Conservation (phyloP, 345 rosid species). For the Linum lewisii region DNA sequence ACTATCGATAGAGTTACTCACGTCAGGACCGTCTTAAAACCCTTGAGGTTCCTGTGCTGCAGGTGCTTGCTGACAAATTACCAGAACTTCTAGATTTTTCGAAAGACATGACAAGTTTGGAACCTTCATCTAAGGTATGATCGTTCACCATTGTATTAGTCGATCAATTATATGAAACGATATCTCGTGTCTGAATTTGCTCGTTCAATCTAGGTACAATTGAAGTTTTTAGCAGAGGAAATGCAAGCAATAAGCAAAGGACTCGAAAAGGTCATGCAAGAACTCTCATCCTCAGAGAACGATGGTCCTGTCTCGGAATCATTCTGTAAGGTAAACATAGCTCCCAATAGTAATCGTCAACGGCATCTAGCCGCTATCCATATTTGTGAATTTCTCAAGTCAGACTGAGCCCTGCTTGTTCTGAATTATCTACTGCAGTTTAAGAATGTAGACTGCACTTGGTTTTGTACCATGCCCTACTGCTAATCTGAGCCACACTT, state of each 20-base stretch:
- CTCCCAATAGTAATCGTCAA: too few species aligned
- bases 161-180: background rate
- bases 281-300: constrained; percentile 66
- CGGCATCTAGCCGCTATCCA: too few species aligned
- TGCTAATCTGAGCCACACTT: background rate
- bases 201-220: constrained; percentile 53
- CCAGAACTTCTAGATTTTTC: constrained; percentile 82
- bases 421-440: background rate
- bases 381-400: too few species aligned
- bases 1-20: too few species aligned
- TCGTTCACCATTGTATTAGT: background rate
- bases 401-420: too few species aligned
- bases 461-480: background rate
- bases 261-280: constrained; percentile 83
- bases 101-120: constrained; percentile 52
- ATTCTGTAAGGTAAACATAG: constrained; percentile 61
- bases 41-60: constrained; percentile 22
- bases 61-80: constrained; percentile 84
- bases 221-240: constrained; percentile 91
- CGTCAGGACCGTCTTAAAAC: too few species aligned
- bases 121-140: constrained; percentile 75
- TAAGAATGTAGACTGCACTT: too few species aligned
- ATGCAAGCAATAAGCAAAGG: constrained; percentile 98
- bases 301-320: constrained; percentile 71
- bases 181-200: constrained; percentile 13